Evolutionary conservation across 208 protist genomes (phyloP).

Genomic region (Trypanosoma avium): DNA sequence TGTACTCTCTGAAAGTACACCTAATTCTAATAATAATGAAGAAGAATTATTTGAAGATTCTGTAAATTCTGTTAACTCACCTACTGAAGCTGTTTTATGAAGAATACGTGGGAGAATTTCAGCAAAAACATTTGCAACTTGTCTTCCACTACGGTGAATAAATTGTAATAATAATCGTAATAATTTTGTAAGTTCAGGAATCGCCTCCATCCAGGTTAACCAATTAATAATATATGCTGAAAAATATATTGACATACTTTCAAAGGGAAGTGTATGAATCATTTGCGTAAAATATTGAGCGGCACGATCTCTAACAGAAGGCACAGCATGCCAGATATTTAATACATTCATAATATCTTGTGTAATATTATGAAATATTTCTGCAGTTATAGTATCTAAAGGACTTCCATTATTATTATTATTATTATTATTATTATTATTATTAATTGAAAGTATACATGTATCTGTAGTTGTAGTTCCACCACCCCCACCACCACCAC

Average conservation of each 20-base stretch:
- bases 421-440: slow-evolving; percentile 3
- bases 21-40: slow-evolving; percentile 20
- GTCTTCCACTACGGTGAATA: slow-evolving; percentile 47
- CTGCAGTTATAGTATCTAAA: slow-evolving; percentile 5
- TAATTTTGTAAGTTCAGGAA: slow-evolving; percentile 57
- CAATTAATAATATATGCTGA: slow-evolving; percentile 44
- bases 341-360: slow-evolving; percentile 42
- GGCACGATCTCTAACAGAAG: slow-evolving; percentile 47
- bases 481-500: not conserved
- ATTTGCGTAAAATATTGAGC: slow-evolving; percentile 70
- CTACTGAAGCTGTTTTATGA: slow-evolving; percentile 40
- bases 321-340: slow-evolving; percentile 26
- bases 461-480: slow-evolving; percentile 11
- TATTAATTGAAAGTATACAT: too few relatives aligned
- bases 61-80: slow-evolving; percentile 14
- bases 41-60: not conserved
- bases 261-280: slow-evolving; percentile 61
- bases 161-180: slow-evolving; percentile 69
- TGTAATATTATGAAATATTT: slow-evolving; percentile 46
- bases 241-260: slow-evolving; percentile 38
- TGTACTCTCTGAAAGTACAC: slow-evolving; percentile 61
- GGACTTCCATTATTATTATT: slow-evolving; percentile 1
- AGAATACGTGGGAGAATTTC: slow-evolving; percentile 45
- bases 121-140: slow-evolving; percentile 31
- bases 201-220: slow-evolving; percentile 56